Conservation (phyloP, 2,329 filamentous ascomycete genomes). For the Hirsutella rhossiliensis region DNA sequence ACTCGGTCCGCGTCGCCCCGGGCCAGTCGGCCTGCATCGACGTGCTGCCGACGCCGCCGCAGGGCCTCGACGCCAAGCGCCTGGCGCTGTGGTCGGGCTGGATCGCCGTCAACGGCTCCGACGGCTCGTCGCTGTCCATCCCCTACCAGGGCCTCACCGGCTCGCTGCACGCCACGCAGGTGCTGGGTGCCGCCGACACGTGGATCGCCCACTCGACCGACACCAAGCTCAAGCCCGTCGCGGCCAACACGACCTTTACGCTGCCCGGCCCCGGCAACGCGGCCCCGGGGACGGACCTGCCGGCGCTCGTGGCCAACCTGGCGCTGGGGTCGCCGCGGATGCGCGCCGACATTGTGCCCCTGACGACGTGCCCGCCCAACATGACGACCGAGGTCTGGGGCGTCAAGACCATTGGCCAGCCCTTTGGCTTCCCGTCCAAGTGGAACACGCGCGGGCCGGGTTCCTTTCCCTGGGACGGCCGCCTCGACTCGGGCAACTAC, state of each 20-base stretch:
- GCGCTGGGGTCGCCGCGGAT: slow-evolving; percentile 33
- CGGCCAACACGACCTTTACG: slow-evolving; percentile 24
- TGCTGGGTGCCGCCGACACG: slow-evolving; percentile 11
- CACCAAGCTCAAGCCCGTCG: slow-evolving; percentile 10
- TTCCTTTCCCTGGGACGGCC: slow-evolving; percentile 30
- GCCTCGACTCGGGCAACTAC: slow-evolving; percentile 31
- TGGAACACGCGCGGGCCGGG: slow-evolving; percentile 14
- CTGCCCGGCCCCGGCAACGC: slow-evolving; percentile 27
- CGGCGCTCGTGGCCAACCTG: slow-evolving; percentile 26
- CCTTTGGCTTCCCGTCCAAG: slow-evolving; percentile 28
- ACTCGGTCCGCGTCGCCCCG: slow-evolving; percentile 29
- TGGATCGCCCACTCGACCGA: slow-evolving; percentile 23
- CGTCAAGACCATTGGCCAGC: slow-evolving; percentile 28
- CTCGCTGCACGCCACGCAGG: slow-evolving; percentile 17
- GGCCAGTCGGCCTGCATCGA: slow-evolving; percentile 31
- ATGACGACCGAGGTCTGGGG: slow-evolving; percentile 21
- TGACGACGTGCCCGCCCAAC: slow-evolving; percentile 16
- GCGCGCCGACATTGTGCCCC: slow-evolving; percentile 30
- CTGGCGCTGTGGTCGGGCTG: slow-evolving; percentile 30
- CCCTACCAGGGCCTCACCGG: slow-evolving; percentile 29
- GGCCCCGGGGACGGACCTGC: slow-evolving; percentile 19
- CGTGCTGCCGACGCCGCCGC: slow-evolving; percentile 31
- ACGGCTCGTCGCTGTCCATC: slow-evolving; percentile 22
- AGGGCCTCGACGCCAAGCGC: slow-evolving; percentile 21
- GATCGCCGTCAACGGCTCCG: slow-evolving; percentile 26